Evolutionary conservation across 2,329 filamentous ascomycete species (phyloP), one percentile per base, ranked within the genome.

Genomic region (Ceratocystis diversiconidia): DNA sequence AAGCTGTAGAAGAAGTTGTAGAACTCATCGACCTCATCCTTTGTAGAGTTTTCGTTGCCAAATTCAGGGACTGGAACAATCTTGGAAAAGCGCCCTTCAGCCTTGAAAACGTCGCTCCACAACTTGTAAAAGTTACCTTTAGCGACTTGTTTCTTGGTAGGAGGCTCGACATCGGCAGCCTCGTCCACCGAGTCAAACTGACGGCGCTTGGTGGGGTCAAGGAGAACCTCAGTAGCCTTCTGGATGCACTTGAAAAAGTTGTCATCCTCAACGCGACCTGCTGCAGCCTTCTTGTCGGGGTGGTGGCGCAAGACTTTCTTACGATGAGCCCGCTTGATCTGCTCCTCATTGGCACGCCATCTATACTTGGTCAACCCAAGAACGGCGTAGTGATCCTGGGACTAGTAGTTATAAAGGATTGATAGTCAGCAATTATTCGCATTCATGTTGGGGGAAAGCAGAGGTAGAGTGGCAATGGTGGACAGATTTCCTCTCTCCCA

Each of bases 1-100:
- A 99, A 95, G 82, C 92, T 95, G 82, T 97, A 99, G 87, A 89
- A 99, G 82, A 97, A 99, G 83, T 99, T 96, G 84, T 99, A 99
- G 77, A 99, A 99, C 64, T 81, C 80, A 74, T 97, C 92, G 60
- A 99, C 94, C 7, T 96, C 87, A 73, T 95, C 89, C 77, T 92
- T 89, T 72, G 84, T 84, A 73, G 89, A 87, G 70, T 95, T 88
- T 70, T 90, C 89, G 73, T 90, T 83, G 69, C 94, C 94, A 67
- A 99, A 86, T 71, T 82, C 78, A 5, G 94, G 95, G 2, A 96
- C 94, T 5, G 92, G 92, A 74, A 95, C 89, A 68, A 77, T 82
- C 77, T 91, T 94, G 76, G 89, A 95, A 85, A 99, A 99, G 69
- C 94, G 90, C 12, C 79, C 88, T 79, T 99, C 94, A 50, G 90